Base-by-base conservation (phyloP, 2,329 filamentous ascomycete species). In the Exophiala bonariae region DNA sequence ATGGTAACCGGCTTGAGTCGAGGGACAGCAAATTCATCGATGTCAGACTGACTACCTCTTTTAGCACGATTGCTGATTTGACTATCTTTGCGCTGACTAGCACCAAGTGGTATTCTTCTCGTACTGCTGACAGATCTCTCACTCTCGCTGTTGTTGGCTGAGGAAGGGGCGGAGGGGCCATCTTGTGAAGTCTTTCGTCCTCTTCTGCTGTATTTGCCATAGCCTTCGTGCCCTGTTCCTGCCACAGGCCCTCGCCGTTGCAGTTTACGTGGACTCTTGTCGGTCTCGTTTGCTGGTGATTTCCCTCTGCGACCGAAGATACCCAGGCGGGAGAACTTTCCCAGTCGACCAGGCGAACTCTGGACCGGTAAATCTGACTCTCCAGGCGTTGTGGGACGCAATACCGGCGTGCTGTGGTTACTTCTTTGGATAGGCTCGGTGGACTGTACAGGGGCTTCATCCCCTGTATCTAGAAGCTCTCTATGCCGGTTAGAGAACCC, bases 171-270 rank as follows among this genome's bases (percentile, higher is more conserved):
- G 14, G 50, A 44, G 26, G 33, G 30, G 54, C 64, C 72, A 45
- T 68, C 63, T 38, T 66, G 58, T 43, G 72, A 75, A 41, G 63
- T 43, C 49, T 69, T 72, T 42, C 73, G 66, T 35, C 72, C 72
- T 33, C 73, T 65, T 45, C 68, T 66, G 3, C 65, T 64, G 58
- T 76, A 73, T 55, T 66, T 76, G 10, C 72, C 72, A 55, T 78
- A 78, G 20, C 71, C 72, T 70, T 97, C 92, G 61, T 97, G 90
- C 0, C 92, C 92, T 30, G 92, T 97, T n/a, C 92, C 92, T 32
- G 92, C 92, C 13, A 80, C 82, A 17, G 92, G 92, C 0, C 92
- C 91, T 66, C 89, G 92, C 20, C 86, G 79, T 78, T 82, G 7
- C 84, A 82, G 30, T 77, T 75, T 62, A 78, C 82, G n/a, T 83